These are phyloP conservation scores for Candida tibetensis DNA, from an alignment of 805 yeast species.

Conservation along the genomic window DNA sequence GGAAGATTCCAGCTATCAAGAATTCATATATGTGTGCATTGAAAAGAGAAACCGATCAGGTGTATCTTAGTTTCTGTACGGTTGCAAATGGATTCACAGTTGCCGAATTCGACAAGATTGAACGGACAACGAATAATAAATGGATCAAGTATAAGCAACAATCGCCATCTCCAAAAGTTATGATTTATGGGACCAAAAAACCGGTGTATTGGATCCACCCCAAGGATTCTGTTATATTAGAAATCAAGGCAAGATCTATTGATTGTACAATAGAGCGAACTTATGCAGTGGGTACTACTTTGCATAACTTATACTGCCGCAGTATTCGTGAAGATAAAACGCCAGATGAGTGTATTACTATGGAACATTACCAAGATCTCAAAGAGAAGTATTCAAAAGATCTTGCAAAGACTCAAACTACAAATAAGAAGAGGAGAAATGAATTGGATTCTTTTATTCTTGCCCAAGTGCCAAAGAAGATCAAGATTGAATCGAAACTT, in stretches of 20 bases:
- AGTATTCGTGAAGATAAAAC: constrained; percentile 67
- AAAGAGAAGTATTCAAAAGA: constrained; percentile 26
- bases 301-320: constrained; percentile 74
- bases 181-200: constrained; percentile 55
- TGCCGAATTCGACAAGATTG: constrained; percentile 59
- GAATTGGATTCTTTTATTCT: constrained; percentile 15
- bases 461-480: constrained; percentile 7
- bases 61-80: constrained; percentile 66
- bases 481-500: constrained; percentile 24
- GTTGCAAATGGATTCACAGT: constrained; percentile 82
- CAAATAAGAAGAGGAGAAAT: constrained; percentile 21
- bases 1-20: constrained; percentile 71
- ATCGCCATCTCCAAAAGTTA: constrained; percentile 39
- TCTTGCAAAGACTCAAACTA: constrained; percentile 26
- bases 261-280: constrained; percentile 42
- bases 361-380: constrained; percentile 49
- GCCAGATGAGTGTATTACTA: constrained; percentile 51
- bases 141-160: constrained; percentile 50
- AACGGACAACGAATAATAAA: constrained; percentile 52
- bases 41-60: constrained; percentile 39
- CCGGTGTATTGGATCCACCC: constrained; percentile 85
- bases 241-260: constrained; percentile 77
- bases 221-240: constrained; percentile 69
- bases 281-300: constrained; percentile 65
- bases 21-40: constrained; percentile 74